Evolutionary conservation across 768 basidiomycete genomes (phyloP).

Genomic region (Serendipita sp.): DNA sequence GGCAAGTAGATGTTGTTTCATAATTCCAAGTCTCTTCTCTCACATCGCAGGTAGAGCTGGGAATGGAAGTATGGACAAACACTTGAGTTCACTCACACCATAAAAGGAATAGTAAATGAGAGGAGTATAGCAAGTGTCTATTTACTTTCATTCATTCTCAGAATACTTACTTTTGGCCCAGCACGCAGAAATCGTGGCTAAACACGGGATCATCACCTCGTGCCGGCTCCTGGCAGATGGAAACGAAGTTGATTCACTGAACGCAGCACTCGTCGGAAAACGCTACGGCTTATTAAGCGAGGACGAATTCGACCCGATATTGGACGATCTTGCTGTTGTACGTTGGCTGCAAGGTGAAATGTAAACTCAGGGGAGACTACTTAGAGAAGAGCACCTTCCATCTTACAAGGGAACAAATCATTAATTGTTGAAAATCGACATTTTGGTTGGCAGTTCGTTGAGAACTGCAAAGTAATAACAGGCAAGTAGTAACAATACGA

Average conservation of each 20-base stretch:
- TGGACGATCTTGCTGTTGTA: neutral
- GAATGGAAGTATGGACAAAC: conserved; percentile 89
- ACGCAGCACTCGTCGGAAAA: neutral
- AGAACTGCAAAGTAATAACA: neutral
- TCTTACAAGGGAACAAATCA: no score
- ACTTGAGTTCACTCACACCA: conserved; percentile 70
- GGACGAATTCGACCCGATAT: neutral
- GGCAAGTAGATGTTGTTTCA: conserved; percentile 24
- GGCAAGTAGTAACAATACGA: neutral
- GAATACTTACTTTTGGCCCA: conserved; percentile 12
- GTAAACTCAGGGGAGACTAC: neutral
- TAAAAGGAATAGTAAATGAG: conserved; percentile 25
- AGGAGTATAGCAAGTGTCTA: conserved; percentile 25
- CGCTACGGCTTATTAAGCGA: neutral
- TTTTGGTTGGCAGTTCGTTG: conserved; percentile 5
- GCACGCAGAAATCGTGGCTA: conserved; percentile 39
- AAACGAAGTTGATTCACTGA: neutral
- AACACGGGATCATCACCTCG: conserved; percentile 43
- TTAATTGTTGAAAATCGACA: neutral
- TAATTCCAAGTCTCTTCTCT: neutral
- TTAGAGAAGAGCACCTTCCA: no score
- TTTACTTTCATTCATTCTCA: neutral
- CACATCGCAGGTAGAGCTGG: conserved; percentile 88
- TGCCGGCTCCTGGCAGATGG: neutral
- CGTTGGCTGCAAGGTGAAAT: neutral